phyloP scores from a whole-genome alignment of 148 eudicot genomes.

The Rhododendron simsii region DNA sequence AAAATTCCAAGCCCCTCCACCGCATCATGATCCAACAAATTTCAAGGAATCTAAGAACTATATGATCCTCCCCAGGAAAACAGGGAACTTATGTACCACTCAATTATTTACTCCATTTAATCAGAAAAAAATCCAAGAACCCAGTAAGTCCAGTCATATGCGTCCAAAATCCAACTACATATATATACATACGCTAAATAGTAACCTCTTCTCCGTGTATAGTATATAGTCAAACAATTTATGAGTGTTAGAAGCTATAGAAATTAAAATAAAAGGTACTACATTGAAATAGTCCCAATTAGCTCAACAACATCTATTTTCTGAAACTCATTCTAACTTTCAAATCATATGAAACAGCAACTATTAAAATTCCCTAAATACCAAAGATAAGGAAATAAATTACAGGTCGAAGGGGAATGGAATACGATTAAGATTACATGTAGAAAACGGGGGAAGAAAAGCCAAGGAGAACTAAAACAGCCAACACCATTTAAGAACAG shows the following conservation, averaged over 20 bases:
- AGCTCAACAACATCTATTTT: not conserved
- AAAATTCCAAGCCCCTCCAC: conserved; percentile 1
- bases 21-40: not conserved
- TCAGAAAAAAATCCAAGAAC: not conserved
- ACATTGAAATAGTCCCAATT: not conserved
- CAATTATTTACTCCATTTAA: not conserved
- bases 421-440: not conserved
- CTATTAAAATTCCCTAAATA: not conserved
- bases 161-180: not conserved
- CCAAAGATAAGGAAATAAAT: not conserved
- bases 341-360: not conserved
- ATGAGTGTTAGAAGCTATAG: not conserved
- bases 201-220: not conserved
- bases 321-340: not conserved
- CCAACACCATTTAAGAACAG: not conserved
- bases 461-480: not conserved
- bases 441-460: not conserved
- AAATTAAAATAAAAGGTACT: not conserved
- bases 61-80: not conserved
- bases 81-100: not conserved
- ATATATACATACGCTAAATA: not conserved
- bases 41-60: not conserved
- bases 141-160: not conserved
- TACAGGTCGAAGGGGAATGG: not conserved
- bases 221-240: not conserved